phyloP scores from a whole-genome alignment of 73 alveolate species.

The Paramecium tetraurelia region DNA sequence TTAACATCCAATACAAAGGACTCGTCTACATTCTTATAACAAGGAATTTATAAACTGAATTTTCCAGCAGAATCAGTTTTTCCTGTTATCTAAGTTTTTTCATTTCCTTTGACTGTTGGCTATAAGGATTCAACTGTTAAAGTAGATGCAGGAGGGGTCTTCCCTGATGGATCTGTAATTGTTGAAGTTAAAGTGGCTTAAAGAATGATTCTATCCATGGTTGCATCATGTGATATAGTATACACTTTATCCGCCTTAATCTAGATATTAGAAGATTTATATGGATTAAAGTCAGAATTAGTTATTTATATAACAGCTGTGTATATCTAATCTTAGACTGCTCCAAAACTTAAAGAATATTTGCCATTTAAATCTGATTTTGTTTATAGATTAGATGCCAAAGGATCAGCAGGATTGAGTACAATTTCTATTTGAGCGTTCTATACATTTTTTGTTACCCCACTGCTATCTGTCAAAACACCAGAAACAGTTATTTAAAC shows the following conservation, averaged over 20 bases:
- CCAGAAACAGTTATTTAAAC: slow-evolving; percentile 6
- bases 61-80: not conserved
- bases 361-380: slow-evolving; percentile 11
- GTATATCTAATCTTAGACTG: not conserved
- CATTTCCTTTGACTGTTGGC: slow-evolving; percentile 23
- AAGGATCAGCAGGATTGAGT: slow-evolving; percentile 31
- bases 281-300: not conserved
- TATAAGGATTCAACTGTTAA: not conserved
- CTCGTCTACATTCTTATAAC: not conserved
- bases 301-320: not conserved
- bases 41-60: not conserved
- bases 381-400: not conserved
- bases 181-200: not conserved
- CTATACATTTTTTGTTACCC: not conserved
- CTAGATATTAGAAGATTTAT: not conserved
- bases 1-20: not conserved
- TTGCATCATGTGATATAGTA: not conserved
- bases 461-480: not conserved
- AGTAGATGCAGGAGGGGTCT: not conserved
- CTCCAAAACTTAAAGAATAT: slow-evolving; percentile 19
- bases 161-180: not conserved
- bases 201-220: not conserved
- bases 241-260: not conserved
- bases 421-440: not conserved
- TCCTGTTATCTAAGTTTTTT: not conserved